Evolutionary conservation across 305 asterid genomes (phyloP), one percentile per base, ranked within the genome.

Genomic region (Fraxinus nigra): DNA sequence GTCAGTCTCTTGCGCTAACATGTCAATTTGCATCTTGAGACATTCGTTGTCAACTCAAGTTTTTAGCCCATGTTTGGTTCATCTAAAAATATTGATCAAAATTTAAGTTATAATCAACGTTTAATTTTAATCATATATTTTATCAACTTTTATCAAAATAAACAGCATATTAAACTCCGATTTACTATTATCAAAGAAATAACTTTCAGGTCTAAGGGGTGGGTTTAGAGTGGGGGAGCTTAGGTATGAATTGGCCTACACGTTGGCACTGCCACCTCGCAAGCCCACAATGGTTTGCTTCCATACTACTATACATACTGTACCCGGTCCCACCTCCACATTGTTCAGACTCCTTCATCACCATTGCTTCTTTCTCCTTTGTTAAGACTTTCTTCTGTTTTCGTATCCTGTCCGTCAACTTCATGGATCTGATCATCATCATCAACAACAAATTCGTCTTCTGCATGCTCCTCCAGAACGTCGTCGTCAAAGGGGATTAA

Each of bases 401-500:
- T 28, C 20, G n/a, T 22, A 28, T 9, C 14, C 1, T 9, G 70
- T 2, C 28, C 4, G 16, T 22, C 72, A 22, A 63, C 9, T 63
- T 26, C 74, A 26, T 67, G 10, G 37, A 10, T 26, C 18, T 30
- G 18, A 0, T 5, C 33, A 0, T 34, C 38, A 11, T 33, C 37
- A 28, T 28, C 30, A 28, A 0, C 30, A 28, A 28, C 30, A 28
- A 28, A 1, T 28, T 28, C 30, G 30, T 28, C 30, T 28, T 28
- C 30, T 28, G 30, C 30, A 28, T 28, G 30, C 30, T 28, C 30
- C 30, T 28, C 30, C 30, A 28, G 30, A 28, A 28, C 30, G 4
- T 43, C 51, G 4, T 77, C 83, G 79, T 79, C 85, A 0, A 90
- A 56, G 5, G 90, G 92, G 2, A 95, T 84, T 0, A 95, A 90